Conservation (phyloP, 306 rosid genomes). For the Vigna radiata region DNA sequence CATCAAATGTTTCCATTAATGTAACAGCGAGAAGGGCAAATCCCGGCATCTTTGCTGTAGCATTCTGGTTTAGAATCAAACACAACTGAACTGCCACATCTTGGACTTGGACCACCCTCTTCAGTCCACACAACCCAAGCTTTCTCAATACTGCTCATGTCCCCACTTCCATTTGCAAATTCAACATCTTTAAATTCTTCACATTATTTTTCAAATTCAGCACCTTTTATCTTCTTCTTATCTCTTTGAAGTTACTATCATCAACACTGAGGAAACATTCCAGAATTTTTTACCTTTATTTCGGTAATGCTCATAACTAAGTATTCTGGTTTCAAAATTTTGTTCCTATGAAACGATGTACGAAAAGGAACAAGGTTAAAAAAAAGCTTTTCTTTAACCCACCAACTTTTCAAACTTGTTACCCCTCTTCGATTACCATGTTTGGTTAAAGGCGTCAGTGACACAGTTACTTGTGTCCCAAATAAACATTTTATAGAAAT, state of each 20-base stretch:
- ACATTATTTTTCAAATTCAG: background rate
- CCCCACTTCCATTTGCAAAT: conserved; percentile 26
- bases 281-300: no score
- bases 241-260: background rate
- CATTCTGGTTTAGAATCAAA: conserved; percentile 46
- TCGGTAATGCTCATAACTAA: background rate
- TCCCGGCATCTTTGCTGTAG: conserved; percentile 49
- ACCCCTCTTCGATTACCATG: background rate
- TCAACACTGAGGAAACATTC: background rate
- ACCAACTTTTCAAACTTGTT: background rate
- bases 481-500: background rate
- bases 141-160: conserved; percentile 33
- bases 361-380: background rate
- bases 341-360: background rate
- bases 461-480: background rate
- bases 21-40: conserved; percentile 50
- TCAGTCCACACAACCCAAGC: conserved; percentile 22
- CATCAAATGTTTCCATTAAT: conserved; percentile 51
- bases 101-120: conserved; percentile 46
- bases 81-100: conserved; percentile 34
- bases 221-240: background rate
- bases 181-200: background rate
- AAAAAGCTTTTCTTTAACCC: no score
- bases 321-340: background rate
- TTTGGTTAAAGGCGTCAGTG: background rate